A percentile compares a stretch with the other conserved stretches of the same genome.
Evolutionary conservation across 1,284 basidiomycete species (phyloP).

Genomic region (Ganoderma sp.): DNA sequence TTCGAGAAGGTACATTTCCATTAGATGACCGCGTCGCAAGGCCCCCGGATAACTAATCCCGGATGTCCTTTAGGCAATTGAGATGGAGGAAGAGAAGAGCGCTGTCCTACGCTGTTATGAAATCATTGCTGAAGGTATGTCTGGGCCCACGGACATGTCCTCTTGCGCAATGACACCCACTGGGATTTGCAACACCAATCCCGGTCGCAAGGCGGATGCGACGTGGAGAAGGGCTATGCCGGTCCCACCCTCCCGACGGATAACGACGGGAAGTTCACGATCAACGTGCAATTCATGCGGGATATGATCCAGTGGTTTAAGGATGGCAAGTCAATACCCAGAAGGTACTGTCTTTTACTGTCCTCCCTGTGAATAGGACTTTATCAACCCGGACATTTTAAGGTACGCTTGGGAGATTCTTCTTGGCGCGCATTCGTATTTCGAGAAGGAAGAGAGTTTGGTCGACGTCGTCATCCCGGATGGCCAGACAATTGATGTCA

Average conservation of each 20-base stretch:
- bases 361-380: background rate
- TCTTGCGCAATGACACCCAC: background rate
- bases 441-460: conserved; percentile 82
- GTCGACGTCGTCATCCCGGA: conserved; percentile 82
- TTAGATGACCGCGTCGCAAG: background rate
- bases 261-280: conserved; percentile 70
- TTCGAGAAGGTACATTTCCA: conserved; percentile 81
- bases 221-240: conserved; percentile 70
- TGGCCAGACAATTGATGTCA: conserved; percentile 87
- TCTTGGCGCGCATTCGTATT: conserved; percentile 81
- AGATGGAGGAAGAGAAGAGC: conserved; percentile 84
- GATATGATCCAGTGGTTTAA: conserved; percentile 94
- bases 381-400: background rate
- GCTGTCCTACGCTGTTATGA: conserved; percentile 75
- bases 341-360: conserved; percentile 44
- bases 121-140: conserved; percentile 78
- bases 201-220: conserved; percentile 65
- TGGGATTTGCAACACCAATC: conserved; percentile 5
- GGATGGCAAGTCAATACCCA: conserved; percentile 85
- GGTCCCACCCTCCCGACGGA: conserved; percentile 66
- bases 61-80: conserved; percentile 70
- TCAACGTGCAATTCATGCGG: conserved; percentile 81
- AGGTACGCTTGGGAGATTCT: conserved; percentile 96
- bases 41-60: background rate
- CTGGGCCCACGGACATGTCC: background rate